Base-by-base conservation (phyloP, 495 filamentous ascomycete genomes). In the Parathielavia hyrcaniae region DNA sequence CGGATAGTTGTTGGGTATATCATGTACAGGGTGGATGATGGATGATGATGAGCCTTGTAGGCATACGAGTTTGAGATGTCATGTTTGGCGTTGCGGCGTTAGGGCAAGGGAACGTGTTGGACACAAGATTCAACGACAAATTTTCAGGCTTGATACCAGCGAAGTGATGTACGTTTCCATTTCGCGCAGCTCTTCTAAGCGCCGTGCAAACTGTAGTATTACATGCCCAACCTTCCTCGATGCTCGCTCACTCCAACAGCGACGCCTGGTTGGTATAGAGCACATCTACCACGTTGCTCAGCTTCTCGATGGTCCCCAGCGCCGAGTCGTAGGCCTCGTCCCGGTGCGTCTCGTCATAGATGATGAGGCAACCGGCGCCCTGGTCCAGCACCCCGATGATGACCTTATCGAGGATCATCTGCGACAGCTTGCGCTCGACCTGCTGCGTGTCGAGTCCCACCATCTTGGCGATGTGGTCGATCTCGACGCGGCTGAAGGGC, bases 391-490 rank as follows among this genome's bases (percentile, higher is more conserved):
- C 93, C 30, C 93, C 93, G 50, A 96, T 89, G 71, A 98, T 97
- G 57, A 97, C 90, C 79, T 96, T 96, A 74, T 98, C 93, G 58
- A 98, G 79, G 66, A 98, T 98, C 93, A 98, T 98, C 80, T 97
- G 93, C 32, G 87, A 91, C 40, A 98, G 81, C 80, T 98, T 98
- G 64, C 90, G 83, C 80, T 98, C 93, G 62, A 98, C 93, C 77
- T 97, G 92, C 74, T 90, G 87, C 45, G 88, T 95, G 66, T 97
- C 93, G 62, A 97, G 77, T 19, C 95, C 92, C 39, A 98, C 93
- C 73, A 97, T 92, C 80, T 91, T 91, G 58, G 93, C 91, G 61
- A 98, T 87, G 71, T 98, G 95, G 61, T 85, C 88, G 70, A 98
- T 91, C 77, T 98, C 93, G 45, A 98, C 93, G 53, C 91, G 83